Conservation (phyloP, 2,329 filamentous ascomycete genomes). For the Orbilia brochopaga region DNA sequence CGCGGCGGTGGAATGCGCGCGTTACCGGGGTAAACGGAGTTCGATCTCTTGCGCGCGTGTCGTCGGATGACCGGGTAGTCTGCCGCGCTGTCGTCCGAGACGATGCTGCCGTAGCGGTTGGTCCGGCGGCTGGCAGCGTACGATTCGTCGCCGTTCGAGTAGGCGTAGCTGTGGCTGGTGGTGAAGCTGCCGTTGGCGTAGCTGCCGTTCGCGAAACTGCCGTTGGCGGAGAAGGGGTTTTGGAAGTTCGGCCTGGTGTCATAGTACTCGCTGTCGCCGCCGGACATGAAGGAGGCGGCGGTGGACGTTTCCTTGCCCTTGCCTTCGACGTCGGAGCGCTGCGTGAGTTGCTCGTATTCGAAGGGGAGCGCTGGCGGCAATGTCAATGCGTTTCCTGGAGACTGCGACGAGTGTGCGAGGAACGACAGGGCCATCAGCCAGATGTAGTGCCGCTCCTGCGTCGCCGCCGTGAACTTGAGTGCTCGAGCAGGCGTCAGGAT, state of each 20-base stretch:
- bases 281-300: conserved; percentile 49
- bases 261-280: conserved; percentile 43
- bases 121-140: conserved; percentile 48
- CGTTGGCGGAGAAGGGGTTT: conserved; percentile 52
- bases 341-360: conserved; percentile 56
- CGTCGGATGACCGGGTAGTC: conserved; percentile 40
- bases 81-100: conserved; percentile 42
- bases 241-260: conserved; percentile 38
- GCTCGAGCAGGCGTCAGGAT: conserved; percentile 92
- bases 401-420: conserved; percentile 85
- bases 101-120: conserved; percentile 47
- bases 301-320: conserved; percentile 56
- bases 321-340: conserved; percentile 57
- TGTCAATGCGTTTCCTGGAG: conserved; percentile 74
- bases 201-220: conserved; percentile 44
- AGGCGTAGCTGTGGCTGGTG: conserved; percentile 57
- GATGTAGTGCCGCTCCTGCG: conserved; percentile 84
- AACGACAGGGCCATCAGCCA: conserved; percentile 96
- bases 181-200: conserved; percentile 71
- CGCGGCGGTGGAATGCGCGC: conserved; percentile 25
- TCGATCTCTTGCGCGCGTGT: conserved; percentile 44
- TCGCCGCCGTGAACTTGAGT: conserved; percentile 88
- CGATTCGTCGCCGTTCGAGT: conserved; percentile 52
- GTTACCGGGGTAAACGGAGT: conserved; percentile 38
- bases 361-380: conserved; percentile 64